Evolutionary conservation across 176 grass and related monocot genomes (phyloP).

Genomic region (Saccharum spontaneum): DNA sequence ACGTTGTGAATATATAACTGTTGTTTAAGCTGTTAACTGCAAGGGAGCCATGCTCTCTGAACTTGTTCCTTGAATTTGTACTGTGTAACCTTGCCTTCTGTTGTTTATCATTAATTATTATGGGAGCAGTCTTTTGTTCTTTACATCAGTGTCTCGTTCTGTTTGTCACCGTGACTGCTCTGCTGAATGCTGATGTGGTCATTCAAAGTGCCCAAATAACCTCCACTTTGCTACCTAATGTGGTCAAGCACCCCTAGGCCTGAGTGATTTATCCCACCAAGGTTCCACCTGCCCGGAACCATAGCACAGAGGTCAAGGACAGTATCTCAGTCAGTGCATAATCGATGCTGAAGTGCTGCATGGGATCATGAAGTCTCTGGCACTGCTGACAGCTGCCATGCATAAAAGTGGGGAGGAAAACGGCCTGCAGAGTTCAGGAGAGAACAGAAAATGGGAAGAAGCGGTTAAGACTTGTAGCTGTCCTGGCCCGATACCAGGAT

Average conservation of each 20-base stretch:
- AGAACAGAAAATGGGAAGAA: too few relatives aligned
- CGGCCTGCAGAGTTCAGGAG: background rate
- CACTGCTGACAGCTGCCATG: background rate
- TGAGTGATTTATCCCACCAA: background rate
- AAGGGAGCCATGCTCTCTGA: background rate
- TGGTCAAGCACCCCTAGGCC: background rate
- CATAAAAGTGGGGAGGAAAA: too few relatives aligned
- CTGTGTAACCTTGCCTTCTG: background rate
- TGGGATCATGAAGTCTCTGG: background rate
- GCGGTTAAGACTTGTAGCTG: too few relatives aligned
- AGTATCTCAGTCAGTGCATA: background rate
- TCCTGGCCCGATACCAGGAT: too few relatives aligned
- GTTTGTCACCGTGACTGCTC: background rate
- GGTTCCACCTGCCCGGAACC: background rate
- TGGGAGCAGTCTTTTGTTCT: background rate
- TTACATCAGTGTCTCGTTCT: background rate
- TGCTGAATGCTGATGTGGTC: background rate
- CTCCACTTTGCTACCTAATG: background rate
- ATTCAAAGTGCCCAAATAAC: background rate
- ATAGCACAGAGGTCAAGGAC: background rate
- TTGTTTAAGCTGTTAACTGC: background rate
- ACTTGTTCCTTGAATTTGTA: background rate
- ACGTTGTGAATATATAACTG: constrained; percentile 7
- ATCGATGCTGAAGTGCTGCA: background rate
- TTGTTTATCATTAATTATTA: background rate